Evolutionary conservation across 208 protist genomes (phyloP).

Genomic region (Strigomonas galati): DNA sequence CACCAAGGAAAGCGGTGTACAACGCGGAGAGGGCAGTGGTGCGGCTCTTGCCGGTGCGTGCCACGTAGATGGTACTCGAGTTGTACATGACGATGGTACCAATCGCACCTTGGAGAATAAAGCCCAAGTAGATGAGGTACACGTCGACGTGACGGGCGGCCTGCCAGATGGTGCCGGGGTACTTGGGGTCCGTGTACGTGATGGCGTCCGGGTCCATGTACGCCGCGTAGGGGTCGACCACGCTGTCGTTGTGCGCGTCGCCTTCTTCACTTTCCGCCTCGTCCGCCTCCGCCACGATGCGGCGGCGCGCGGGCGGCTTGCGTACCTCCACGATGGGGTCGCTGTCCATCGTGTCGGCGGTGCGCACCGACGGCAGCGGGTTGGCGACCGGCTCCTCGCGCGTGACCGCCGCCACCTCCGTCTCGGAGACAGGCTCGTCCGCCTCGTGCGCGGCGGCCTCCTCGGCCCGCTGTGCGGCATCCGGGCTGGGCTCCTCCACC

Average conservation of each 20-base stretch:
- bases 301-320: background rate
- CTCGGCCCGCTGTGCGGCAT: background rate
- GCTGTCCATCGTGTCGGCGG: background rate
- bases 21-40: conserved; percentile 31
- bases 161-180: conserved; percentile 37
- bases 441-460: background rate
- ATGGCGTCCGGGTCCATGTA: conserved; percentile 7
- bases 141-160: conserved; percentile 36
- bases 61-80: conserved; percentile 56
- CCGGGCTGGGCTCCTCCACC: conserved; percentile 24
- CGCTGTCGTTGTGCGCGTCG: background rate
- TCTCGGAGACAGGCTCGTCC: background rate
- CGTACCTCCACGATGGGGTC: conserved; percentile 1
- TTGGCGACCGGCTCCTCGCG: background rate
- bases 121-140: conserved; percentile 52
- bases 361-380: background rate
- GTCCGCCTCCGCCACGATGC: background rate
- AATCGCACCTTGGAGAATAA: conserved; percentile 47
- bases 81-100: conserved; percentile 71
- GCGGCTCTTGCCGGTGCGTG: conserved; percentile 34
- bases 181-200: conserved; percentile 33
- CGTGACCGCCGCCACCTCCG: conserved; percentile 9
- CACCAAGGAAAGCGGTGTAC: conserved; percentile 68
- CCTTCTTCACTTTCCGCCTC: background rate
- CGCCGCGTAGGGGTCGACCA: conserved; percentile 3